Evolutionary conservation across 2,329 filamentous ascomycete genomes (phyloP).

Genomic region (Sporothrix euskadiensis): DNA sequence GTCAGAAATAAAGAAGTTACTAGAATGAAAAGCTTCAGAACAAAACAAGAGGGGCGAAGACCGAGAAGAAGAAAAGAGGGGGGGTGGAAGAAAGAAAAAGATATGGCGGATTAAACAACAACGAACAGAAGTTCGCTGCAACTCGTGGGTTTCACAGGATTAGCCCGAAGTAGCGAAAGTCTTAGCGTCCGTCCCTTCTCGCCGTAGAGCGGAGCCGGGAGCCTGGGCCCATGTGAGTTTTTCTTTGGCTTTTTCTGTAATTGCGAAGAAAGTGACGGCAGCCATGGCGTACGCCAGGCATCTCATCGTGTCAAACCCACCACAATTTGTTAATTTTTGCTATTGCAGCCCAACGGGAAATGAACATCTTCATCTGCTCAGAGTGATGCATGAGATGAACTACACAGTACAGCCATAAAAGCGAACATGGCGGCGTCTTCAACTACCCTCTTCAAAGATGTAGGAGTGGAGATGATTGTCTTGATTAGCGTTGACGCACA

Average conservation of each 20-base stretch:
- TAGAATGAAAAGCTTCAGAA: not conserved
- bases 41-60: not conserved
- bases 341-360: not conserved
- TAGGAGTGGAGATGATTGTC: not conserved
- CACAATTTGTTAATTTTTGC: not conserved
- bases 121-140: not conserved
- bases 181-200: not conserved
- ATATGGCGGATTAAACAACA: not conserved
- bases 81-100: not conserved
- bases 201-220: not conserved
- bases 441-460: not conserved
- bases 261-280: not conserved
- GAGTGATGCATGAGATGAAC: too few species aligned
- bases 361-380: not conserved
- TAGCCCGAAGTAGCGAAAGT: constrained; percentile 22
- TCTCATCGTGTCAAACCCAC: not conserved
- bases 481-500: not conserved
- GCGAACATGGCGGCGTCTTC: not conserved
- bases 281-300: not conserved
- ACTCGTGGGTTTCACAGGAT: not conserved
- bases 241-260: not conserved
- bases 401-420: not conserved
- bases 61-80: not conserved
- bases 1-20: not conserved
- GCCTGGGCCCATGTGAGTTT: not conserved